These are phyloP conservation scores for Pseudogymnoascus sp. DNA, from an alignment of 2,329 filamentous ascomycete genomes.

Conservation along the genomic window DNA sequence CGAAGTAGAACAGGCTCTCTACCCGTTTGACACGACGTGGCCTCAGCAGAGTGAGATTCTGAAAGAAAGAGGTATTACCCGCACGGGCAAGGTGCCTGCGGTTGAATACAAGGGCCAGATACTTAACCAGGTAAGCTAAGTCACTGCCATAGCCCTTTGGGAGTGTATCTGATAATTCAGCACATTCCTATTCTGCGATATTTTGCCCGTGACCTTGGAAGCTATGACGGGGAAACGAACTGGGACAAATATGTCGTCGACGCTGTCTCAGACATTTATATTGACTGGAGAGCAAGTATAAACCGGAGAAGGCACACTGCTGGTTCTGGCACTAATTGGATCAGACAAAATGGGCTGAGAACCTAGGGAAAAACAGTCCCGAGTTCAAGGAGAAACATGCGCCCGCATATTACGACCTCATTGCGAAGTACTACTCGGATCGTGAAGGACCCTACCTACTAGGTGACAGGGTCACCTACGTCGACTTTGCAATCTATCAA, in stretches of 20 bases:
- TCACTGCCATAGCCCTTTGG: background rate
- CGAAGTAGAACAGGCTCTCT: conserved; percentile 25
- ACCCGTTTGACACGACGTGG: conserved; percentile 27
- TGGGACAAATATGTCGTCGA: conserved; percentile 33
- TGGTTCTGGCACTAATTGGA: background rate
- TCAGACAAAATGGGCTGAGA: conserved; percentile 25
- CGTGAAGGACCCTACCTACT: conserved; percentile 31
- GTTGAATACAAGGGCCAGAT: conserved; percentile 31
- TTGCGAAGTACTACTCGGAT: conserved; percentile 29
- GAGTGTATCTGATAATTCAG: conserved; percentile 13
- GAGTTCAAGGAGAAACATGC: conserved; percentile 29
- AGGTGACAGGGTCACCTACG: conserved; percentile 32
- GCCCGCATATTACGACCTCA: conserved; percentile 27
- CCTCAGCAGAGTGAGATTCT: conserved; percentile 23
- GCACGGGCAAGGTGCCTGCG: conserved; percentile 30
- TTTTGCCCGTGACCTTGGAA: conserved; percentile 29
- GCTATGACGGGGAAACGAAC: conserved; percentile 32
- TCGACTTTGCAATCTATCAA: conserved; percentile 34
- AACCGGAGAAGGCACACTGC: too few species aligned
- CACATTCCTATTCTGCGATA: conserved; percentile 32
- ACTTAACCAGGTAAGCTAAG: conserved; percentile 21
- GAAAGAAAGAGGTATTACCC: conserved; percentile 22
- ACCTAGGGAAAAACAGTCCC: conserved; percentile 22
- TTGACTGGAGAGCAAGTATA: conserved; percentile 33
- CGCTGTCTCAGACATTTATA: conserved; percentile 32